phyloP scores from a whole-genome alignment of 805 yeast genomes.

The Candida stauntonica region DNA sequence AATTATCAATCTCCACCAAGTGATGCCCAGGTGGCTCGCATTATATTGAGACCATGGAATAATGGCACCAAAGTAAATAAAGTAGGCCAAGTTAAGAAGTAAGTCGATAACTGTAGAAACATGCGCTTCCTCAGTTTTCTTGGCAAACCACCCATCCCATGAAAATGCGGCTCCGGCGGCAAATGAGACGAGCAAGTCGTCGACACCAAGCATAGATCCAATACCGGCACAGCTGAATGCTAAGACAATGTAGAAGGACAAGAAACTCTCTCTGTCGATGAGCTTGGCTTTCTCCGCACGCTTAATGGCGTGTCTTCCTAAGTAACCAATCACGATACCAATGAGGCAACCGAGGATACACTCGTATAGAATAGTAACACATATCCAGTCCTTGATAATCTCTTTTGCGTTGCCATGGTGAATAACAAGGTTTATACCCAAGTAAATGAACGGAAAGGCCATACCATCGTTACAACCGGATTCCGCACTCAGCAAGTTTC shows the following conservation, averaged over 20 bases:
- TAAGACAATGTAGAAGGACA: constrained; percentile 77
- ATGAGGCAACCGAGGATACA: constrained; percentile 74
- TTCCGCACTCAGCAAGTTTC: constrained; percentile 78
- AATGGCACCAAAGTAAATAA: constrained; percentile 86
- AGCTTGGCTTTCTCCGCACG: constrained; percentile 65
- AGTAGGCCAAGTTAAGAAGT: constrained; percentile 76
- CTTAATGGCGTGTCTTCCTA: constrained; percentile 64
- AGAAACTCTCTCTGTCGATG: constrained; percentile 84
- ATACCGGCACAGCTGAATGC: constrained; percentile 85
- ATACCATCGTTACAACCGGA: constrained; percentile 92
- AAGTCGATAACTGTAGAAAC: constrained; percentile 89
- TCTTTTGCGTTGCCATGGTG: constrained; percentile 60
- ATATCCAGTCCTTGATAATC: constrained; percentile 77
- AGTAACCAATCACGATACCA: constrained; percentile 69
- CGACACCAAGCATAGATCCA: constrained; percentile 84
- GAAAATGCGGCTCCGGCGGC: constrained; percentile 92
- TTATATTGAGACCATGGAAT: constrained; percentile 86
- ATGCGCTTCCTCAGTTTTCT: constrained; percentile 77
- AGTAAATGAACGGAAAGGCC: constrained; percentile 86
- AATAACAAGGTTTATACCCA: constrained; percentile 65
- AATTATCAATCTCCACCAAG: constrained; percentile 75
- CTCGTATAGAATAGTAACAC: constrained; percentile 73
- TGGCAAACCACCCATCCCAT: constrained; percentile 90
- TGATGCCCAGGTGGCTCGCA: constrained; percentile 52
- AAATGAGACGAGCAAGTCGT: constrained; percentile 83